phyloP scores from a whole-genome alignment of 2,329 filamentous ascomycete species.

The Aspergillus sp. region DNA sequence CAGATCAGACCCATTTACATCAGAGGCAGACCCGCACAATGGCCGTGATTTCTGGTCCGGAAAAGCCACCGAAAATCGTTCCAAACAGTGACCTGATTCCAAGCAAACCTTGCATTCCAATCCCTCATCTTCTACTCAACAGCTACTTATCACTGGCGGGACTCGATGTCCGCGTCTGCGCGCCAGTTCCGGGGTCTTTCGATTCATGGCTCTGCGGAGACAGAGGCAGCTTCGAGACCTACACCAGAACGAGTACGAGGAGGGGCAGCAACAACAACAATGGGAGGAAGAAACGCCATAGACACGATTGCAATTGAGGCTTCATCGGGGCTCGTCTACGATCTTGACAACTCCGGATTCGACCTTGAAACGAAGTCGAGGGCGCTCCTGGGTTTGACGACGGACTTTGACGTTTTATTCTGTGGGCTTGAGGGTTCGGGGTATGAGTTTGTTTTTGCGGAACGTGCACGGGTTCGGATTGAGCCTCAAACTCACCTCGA shows the following conservation, averaged over 20 bases:
- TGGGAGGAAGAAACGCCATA: not conserved
- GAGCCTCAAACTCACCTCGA: slow-evolving; percentile 5
- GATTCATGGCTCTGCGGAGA: slow-evolving; percentile 35
- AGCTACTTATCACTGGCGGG: slow-evolving; percentile 11
- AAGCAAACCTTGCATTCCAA: not conserved
- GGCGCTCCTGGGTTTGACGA: slow-evolving; percentile 35
- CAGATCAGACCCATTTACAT: not conserved
- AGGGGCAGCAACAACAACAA: slow-evolving; percentile 17
- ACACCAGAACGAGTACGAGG: slow-evolving; percentile 19
- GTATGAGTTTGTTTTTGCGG: slow-evolving; percentile 39
- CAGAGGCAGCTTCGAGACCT: slow-evolving; percentile 27
- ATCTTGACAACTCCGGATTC: slow-evolving; percentile 26
- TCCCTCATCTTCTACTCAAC: not conserved
- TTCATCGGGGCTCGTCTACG: slow-evolving; percentile 37
- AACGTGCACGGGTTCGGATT: slow-evolving; percentile 36
- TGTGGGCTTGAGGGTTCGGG: slow-evolving; percentile 29
- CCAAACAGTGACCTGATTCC: not conserved
- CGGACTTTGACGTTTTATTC: slow-evolving; percentile 34
- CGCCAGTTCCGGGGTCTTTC: slow-evolving; percentile 40
- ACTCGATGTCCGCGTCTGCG: slow-evolving; percentile 41
- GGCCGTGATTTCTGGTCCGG: not conserved
- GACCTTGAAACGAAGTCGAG: slow-evolving; percentile 31
- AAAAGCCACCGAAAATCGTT: not conserved
- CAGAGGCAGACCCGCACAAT: not conserved
- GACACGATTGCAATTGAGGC: slow-evolving; percentile 26